phyloP scores from a whole-genome alignment of 805 yeast species.

The Metschnikowia cerradonensis region DNA sequence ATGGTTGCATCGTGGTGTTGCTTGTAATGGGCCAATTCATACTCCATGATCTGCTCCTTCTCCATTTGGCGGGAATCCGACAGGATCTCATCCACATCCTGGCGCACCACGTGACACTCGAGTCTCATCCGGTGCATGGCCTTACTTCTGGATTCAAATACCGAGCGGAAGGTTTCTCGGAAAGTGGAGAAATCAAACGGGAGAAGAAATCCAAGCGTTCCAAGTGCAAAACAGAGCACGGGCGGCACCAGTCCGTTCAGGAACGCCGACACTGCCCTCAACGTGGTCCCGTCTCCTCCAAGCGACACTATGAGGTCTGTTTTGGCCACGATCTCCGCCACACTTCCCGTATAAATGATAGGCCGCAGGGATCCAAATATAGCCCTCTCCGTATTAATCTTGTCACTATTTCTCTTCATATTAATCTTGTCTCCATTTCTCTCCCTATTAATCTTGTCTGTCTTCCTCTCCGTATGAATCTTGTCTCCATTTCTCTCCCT shows the following conservation, averaged over 20 bases:
- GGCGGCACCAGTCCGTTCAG: conserved; percentile 79
- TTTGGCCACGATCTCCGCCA: conserved; percentile 52
- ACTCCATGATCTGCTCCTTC: conserved; percentile 14
- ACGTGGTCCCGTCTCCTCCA: conserved; percentile 96
- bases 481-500: no score
- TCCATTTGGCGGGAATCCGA: conserved; percentile 4
- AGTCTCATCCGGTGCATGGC: conserved; percentile 75
- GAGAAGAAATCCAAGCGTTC: conserved; percentile 82
- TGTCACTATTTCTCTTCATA: no score
- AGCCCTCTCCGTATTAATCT: no score
- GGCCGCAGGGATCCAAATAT: not conserved
- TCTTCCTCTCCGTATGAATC: no score
- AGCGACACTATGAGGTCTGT: conserved; percentile 80
- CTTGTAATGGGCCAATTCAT: conserved; percentile 16
- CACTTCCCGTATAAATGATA: conserved; percentile 53
- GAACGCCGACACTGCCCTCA: conserved; percentile 78
- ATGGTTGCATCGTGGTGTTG: conserved; percentile 26
- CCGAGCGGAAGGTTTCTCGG: conserved; percentile 56
- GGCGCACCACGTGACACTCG: conserved; percentile 63
- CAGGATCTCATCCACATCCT: conserved; percentile 10
- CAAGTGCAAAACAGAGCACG: conserved; percentile 80
- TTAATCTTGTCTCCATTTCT: no score
- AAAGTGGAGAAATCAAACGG: conserved; percentile 78
- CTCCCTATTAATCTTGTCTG: no score
- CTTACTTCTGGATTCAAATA: conserved; percentile 63